A percentile compares a stretch with the other conserved stretches of the same genome.
Evolutionary conservation across 345 rosid species (phyloP).

Genomic region (Gossypium arboreum): DNA sequence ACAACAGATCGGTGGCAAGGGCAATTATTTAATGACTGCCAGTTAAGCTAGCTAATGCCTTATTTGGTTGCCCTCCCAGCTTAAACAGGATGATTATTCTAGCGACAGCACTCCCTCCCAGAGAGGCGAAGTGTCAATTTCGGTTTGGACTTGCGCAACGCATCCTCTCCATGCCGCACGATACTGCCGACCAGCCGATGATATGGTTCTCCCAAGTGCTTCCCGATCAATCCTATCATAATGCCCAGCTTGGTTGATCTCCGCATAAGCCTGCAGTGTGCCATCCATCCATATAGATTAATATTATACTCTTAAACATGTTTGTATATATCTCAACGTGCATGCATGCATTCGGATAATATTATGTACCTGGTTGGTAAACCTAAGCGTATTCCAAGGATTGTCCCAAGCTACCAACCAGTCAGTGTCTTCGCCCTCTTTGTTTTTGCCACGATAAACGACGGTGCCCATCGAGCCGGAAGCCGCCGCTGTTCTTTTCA

Average conservation of each 20-base stretch:
- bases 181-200: background rate
- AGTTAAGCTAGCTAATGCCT: too few species aligned
- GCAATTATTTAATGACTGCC: too few species aligned
- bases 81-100: background rate
- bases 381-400: background rate
- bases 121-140: background rate
- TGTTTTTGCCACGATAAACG: slow-evolving; percentile 1
- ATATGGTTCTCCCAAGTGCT: background rate
- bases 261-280: background rate
- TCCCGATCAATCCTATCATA: background rate
- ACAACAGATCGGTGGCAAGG: too few species aligned
- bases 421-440: background rate
- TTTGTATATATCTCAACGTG: too few species aligned
- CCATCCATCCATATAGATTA: too few species aligned
- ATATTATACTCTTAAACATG: too few species aligned
- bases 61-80: too few species aligned
- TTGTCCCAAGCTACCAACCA: background rate
- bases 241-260: background rate
- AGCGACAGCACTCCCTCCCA: background rate
- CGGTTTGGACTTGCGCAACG: background rate
- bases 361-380: background rate
- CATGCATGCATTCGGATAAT: too few species aligned
- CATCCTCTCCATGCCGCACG: background rate
- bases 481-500: background rate
- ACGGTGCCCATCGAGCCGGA: background rate